phyloP scores from a whole-genome alignment of 306 rosid genomes.

The Mimosa bimucronata region DNA sequence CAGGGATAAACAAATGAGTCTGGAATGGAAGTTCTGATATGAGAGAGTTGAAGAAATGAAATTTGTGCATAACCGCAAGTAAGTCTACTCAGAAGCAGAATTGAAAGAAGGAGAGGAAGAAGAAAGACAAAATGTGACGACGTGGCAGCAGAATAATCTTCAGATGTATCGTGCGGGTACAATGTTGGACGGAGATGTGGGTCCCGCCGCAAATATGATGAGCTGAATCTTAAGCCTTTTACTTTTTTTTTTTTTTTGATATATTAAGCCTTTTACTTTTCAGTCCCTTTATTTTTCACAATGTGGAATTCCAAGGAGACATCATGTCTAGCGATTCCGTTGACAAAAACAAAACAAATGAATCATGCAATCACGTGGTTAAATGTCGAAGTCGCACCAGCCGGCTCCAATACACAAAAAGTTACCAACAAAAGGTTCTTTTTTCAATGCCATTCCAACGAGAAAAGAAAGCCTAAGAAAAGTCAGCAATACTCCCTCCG shows the following conservation, averaged over 20 bases:
- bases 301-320: not conserved
- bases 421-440: not conserved
- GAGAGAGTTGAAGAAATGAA: not conserved
- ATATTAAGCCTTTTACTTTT: not conserved
- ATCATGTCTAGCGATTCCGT: constrained; percentile 5
- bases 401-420: not conserved
- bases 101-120: too few relatives aligned
- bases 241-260: too few relatives aligned
- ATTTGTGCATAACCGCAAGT: not conserved
- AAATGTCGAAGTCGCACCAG: not conserved
- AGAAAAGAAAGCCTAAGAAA: not conserved
- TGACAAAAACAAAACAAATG: constrained; percentile 2
- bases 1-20: not conserved
- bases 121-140: not conserved
- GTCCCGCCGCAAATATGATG: not conserved
- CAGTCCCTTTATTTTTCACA: not conserved
- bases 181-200: not conserved
- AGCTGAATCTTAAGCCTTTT: not conserved
- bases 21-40: not conserved
- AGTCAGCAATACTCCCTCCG: too few relatives aligned
- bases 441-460: not conserved
- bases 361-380: not conserved
- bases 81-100: not conserved
- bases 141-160: not conserved
- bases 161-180: not conserved